Evolutionary conservation across 2,329 filamentous ascomycete species (phyloP).

Genomic region (Fusarium udum): DNA sequence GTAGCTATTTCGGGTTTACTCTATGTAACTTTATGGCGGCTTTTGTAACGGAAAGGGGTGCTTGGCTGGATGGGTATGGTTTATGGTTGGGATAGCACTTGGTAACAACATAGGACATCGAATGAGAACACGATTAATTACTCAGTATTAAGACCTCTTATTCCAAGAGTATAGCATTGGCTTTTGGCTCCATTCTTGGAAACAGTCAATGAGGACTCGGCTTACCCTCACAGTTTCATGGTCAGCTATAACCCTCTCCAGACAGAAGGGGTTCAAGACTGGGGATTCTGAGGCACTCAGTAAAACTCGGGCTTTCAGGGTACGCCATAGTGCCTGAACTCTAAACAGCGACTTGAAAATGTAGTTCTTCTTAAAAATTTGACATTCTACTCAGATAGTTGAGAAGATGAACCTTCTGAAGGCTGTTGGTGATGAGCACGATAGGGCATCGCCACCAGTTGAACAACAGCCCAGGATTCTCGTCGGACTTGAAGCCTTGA

Average conservation of each 20-base stretch:
- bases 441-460: background rate
- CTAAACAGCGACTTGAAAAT: background rate
- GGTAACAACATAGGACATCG: slow-evolving; percentile 17
- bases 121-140: slow-evolving; percentile 32
- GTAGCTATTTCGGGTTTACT: background rate
- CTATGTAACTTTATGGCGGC: background rate
- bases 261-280: too few species aligned
- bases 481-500: background rate
- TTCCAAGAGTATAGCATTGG: too few species aligned
- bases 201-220: background rate
- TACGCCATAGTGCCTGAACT: background rate
- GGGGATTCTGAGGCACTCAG: background rate
- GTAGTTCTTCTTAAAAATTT: background rate
- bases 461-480: background rate
- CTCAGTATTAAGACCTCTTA: background rate
- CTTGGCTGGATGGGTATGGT: slow-evolving; percentile 2
- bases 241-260: too few species aligned
- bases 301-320: background rate
- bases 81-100: slow-evolving; percentile 19
- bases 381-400: background rate
- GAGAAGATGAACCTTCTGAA: background rate
- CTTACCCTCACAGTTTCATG: background rate
- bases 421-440: background rate
- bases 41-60: slow-evolving; percentile 24
- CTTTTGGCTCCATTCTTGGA: too few species aligned